Evolutionary conservation across 495 filamentous ascomycete species (phyloP).

Genomic region (Aspergillus haitiensis): DNA sequence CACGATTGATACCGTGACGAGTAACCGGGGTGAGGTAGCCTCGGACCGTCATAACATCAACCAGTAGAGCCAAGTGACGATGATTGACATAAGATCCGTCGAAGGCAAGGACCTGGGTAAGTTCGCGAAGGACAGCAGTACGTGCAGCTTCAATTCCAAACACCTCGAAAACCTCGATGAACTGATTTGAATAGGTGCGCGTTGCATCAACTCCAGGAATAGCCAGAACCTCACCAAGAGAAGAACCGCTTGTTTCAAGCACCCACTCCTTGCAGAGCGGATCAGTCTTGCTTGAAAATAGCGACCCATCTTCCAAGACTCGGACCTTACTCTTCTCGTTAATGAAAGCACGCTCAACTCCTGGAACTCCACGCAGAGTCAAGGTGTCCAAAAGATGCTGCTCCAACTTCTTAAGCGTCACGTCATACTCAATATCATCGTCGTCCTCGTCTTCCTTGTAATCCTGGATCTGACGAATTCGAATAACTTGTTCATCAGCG

Average conservation of each 20-base stretch:
- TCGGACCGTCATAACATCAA: slow-evolving; percentile 96
- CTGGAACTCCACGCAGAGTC: slow-evolving; percentile 83
- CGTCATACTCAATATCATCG: slow-evolving; percentile 80
- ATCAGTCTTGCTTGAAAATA: slow-evolving; percentile 68
- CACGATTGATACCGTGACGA: slow-evolving; percentile 96
- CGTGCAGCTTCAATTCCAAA: slow-evolving; percentile 96
- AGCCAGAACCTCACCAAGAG: slow-evolving; percentile 75
- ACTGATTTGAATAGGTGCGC: slow-evolving; percentile 92
- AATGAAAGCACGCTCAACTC: slow-evolving; percentile 89
- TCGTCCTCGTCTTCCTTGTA: slow-evolving; percentile 75
- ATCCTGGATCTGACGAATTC: slow-evolving; percentile 77
- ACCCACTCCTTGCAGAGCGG: slow-evolving; percentile 84
- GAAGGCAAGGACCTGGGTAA: slow-evolving; percentile 89
- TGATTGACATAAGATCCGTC: slow-evolving; percentile 99
- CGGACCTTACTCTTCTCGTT: slow-evolving; percentile 71
- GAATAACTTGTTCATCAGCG: slow-evolving; percentile 90
- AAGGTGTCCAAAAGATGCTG: slow-evolving; percentile 86
- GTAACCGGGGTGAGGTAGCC: slow-evolving; percentile 93
- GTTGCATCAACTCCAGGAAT: slow-evolving; percentile 86
- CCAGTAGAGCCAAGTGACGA: slow-evolving; percentile 91
- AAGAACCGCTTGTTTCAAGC: slow-evolving; percentile 87
- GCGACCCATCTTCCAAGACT: slow-evolving; percentile 61
- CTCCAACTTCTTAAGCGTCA: slow-evolving; percentile 86
- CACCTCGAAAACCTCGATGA: slow-evolving; percentile 87
- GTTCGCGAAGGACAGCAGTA: slow-evolving; percentile 77